Conservation (phyloP, 116 monocot genomes). For the Iris pallida region DNA sequence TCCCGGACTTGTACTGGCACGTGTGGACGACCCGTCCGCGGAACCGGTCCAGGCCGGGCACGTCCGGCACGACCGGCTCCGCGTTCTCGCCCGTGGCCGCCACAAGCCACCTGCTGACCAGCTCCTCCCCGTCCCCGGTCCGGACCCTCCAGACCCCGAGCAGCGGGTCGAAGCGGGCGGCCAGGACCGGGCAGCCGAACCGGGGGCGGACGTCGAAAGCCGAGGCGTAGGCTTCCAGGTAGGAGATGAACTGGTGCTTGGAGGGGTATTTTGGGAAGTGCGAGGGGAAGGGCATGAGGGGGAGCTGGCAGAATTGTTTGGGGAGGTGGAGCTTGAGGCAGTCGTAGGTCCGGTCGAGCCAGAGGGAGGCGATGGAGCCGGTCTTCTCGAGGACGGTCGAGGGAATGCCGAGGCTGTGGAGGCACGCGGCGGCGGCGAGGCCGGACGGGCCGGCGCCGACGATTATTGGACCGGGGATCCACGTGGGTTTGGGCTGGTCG, state of each 20-base stretch:
- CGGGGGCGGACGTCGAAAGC: constrained; percentile 30
- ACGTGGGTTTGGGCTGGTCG: constrained; percentile 8
- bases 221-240: constrained; percentile 41
- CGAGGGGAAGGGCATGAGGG: constrained; percentile 37
- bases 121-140: constrained; percentile 19
- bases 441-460: constrained; percentile 68
- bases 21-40: constrained; percentile 40
- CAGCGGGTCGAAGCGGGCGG: constrained; percentile 27
- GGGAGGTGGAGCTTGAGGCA: constrained; percentile 59
- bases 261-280: constrained; percentile 61
- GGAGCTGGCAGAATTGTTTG: constrained; percentile 54
- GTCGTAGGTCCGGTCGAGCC: constrained; percentile 57
- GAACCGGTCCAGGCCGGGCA: constrained; percentile 27
- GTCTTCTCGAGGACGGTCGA: constrained; percentile 42
- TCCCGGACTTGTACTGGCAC: constrained; percentile 45
- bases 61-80: constrained; percentile 35
- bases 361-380: constrained; percentile 49
- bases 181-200: constrained; percentile 26
- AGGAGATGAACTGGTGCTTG: constrained; percentile 56
- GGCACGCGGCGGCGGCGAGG: constrained; percentile 61
- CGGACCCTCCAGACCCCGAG: constrained; percentile 29
- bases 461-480: constrained; percentile 41
- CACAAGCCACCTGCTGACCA: constrained; percentile 38
- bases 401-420: constrained; percentile 36
- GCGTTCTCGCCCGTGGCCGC: constrained; percentile 71